phyloP scores from a whole-genome alignment of 495 filamentous ascomycete genomes.

The Lophiotrema nucula region DNA sequence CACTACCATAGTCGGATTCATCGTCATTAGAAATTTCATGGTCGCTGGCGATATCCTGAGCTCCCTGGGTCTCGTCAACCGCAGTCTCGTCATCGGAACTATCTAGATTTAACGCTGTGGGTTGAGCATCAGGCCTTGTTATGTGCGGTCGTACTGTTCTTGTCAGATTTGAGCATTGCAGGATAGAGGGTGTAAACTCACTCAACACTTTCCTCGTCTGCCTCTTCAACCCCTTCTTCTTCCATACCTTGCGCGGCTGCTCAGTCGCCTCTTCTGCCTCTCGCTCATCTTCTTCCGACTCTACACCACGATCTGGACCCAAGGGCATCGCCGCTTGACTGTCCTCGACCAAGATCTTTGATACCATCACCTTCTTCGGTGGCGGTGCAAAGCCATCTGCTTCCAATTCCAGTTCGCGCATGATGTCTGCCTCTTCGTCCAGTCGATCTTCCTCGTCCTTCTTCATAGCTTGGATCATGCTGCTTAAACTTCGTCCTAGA shows the following conservation, averaged over 20 bases:
- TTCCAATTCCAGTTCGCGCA: slow-evolving; percentile 74
- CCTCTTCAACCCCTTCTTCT: slow-evolving; percentile 91
- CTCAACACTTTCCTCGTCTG: slow-evolving; percentile 78
- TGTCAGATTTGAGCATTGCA: slow-evolving; percentile 10
- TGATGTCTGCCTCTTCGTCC: slow-evolving; percentile 73
- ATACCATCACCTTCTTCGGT: slow-evolving; percentile 13
- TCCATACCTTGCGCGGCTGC: slow-evolving; percentile 63
- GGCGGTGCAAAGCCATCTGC: slow-evolving; percentile 19
- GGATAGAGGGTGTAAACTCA: slow-evolving; percentile 39
- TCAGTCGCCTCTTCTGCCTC: slow-evolving; percentile 22
- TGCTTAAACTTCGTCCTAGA: slow-evolving; percentile 70
- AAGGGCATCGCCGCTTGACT: slow-evolving; percentile 54
- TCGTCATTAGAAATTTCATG: slow-evolving; percentile 32
- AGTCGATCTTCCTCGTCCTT: slow-evolving; percentile 56
- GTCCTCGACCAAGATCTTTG: slow-evolving; percentile 57
- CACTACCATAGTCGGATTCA: slow-evolving; percentile 31
- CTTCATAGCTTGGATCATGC: slow-evolving; percentile 71
- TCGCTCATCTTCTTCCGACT: slow-evolving; percentile 41
- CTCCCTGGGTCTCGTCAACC: slow-evolving; percentile 9
- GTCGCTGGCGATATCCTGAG: slow-evolving; percentile 1
- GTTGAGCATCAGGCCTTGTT: slow-evolving; percentile 29
- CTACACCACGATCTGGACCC: slow-evolving; percentile 62
- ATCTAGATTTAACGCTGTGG: not conserved
- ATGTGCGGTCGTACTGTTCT: slow-evolving; percentile 36
- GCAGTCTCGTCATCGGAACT: slow-evolving; percentile 14